Conservation (phyloP, 192 early-diverging fungal genomes). For the Lobosporangium transversale region DNA sequence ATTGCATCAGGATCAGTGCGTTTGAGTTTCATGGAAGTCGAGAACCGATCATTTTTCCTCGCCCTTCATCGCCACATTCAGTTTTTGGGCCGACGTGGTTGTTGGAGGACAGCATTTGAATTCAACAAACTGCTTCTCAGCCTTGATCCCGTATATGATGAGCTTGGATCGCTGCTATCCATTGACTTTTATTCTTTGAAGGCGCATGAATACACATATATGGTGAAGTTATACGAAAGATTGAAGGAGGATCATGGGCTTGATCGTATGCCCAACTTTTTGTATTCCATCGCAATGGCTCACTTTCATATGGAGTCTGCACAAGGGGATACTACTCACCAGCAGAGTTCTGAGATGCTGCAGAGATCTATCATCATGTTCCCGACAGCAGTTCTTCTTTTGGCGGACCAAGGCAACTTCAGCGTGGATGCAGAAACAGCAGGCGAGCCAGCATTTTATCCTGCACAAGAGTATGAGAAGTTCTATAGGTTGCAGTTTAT, state of each 20-base stretch:
- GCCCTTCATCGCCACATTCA: conserved; percentile 87
- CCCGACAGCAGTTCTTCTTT: conserved; percentile 69
- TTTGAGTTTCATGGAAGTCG: conserved; percentile 75
- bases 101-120: conserved; percentile 94
- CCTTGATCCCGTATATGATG: conserved; percentile 82
- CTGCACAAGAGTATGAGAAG: conserved; percentile 44
- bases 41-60: conserved; percentile 86
- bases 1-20: conserved; percentile 68
- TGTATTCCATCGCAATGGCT: conserved; percentile 80
- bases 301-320: conserved; percentile 76
- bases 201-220: conserved; percentile 75
- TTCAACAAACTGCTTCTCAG: conserved; percentile 75
- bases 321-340: conserved; percentile 24
- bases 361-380: conserved; percentile 77
- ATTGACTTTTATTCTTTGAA: conserved; percentile 91
- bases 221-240: conserved; percentile 53
- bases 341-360: conserved; percentile 64
- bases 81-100: conserved; percentile 86
- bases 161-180: conserved; percentile 75
- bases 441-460: conserved; percentile 63
- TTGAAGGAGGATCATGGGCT: conserved; percentile 52
- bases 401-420: conserved; percentile 74
- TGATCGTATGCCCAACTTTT: conserved; percentile 72
- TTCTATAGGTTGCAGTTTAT: too few species aligned
- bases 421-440: conserved; percentile 66